Evolutionary conservation across 2,329 filamentous ascomycete genomes (phyloP).

Genomic region (Verticillium longisporum): DNA sequence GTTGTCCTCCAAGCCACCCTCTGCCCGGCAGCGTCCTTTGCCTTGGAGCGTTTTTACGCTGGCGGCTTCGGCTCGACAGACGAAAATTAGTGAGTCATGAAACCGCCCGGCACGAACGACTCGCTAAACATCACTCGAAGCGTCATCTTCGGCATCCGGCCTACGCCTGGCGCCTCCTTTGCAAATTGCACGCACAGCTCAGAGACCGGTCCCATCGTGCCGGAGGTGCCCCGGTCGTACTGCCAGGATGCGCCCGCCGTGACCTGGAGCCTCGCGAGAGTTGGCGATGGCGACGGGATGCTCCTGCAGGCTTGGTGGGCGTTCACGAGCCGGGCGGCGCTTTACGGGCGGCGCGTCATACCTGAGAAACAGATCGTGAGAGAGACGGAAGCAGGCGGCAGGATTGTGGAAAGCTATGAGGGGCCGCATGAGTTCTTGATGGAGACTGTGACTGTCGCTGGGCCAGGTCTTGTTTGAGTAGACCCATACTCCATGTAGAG

Average conservation of each 20-base stretch:
- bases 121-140: neutral
- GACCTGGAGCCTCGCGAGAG: slow-evolving; percentile 6
- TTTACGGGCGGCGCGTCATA: neutral
- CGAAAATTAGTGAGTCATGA: slow-evolving; percentile 5
- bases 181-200: slow-evolving; percentile 5
- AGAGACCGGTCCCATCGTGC: slow-evolving; percentile 4
- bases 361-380: neutral
- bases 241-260: slow-evolving; percentile 4
- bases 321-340: slow-evolving; percentile 5
- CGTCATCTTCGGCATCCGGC: slow-evolving; percentile 1
- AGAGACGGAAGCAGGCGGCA: neutral
- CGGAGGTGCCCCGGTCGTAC: slow-evolving; percentile 1
- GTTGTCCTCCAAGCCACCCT: neutral
- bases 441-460: neutral
- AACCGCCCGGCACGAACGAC: too few species aligned
- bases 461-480: neutral
- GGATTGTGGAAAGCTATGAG: neutral
- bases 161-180: slow-evolving; percentile 5
- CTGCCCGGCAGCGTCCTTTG: neutral
- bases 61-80: slow-evolving; percentile 1
- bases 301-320: slow-evolving; percentile 8
- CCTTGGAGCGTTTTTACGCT: slow-evolving; percentile 3
- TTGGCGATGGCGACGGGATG: slow-evolving; percentile 4
- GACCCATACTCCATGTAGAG: too few species aligned
- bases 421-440: neutral